phyloP scores from a whole-genome alignment of 73 alveolate species.

The Tetrahymena malaccensis region DNA sequence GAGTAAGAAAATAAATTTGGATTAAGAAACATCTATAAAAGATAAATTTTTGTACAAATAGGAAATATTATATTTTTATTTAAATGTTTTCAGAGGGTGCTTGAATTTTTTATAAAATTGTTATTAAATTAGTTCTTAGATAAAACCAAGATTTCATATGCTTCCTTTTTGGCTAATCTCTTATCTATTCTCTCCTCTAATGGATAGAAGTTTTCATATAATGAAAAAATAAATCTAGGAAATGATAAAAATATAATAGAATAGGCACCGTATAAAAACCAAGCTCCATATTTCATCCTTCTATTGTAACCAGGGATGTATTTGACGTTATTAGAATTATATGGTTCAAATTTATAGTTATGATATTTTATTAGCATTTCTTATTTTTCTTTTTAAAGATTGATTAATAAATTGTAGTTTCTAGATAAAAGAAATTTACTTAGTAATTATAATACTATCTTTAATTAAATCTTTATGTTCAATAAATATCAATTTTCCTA shows the following conservation, averaged over 20 bases:
- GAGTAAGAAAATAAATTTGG: too few species aligned
- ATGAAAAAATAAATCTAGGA: neutral
- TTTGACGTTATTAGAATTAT: neutral
- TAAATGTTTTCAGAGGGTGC: neutral
- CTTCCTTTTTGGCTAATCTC: neutral
- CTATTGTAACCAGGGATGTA: neutral
- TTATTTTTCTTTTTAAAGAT: neutral
- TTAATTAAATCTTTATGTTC: too few species aligned
- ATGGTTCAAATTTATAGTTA: neutral
- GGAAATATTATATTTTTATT: too few species aligned
- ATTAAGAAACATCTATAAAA: neutral
- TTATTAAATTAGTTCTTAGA: neutral
- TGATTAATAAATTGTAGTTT: neutral
- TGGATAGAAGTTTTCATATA: neutral
- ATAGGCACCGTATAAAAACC: neutral
- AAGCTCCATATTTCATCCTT: neutral
- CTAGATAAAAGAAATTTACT: neutral
- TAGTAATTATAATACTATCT: neutral
- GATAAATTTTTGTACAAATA: too few species aligned
- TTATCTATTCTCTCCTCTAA: neutral
- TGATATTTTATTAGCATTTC: neutral
- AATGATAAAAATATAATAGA: neutral
- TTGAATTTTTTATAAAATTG: neutral
- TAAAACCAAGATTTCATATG: neutral
- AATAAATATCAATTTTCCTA: neutral